phyloP scores from a whole-genome alignment of 1,284 basidiomycete genomes.

The Cronartium quercuum region DNA sequence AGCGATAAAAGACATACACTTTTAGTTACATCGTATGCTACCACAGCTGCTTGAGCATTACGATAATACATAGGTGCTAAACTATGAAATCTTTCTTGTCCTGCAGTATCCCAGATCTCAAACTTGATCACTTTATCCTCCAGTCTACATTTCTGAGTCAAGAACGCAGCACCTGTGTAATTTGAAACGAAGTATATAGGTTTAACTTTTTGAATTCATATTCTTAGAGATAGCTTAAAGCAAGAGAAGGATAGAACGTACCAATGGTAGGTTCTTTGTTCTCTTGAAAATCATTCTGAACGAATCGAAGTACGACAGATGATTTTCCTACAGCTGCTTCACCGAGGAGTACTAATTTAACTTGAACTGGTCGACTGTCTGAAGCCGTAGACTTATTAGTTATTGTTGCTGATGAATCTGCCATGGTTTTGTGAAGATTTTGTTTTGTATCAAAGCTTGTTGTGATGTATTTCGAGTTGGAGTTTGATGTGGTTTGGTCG shows the following conservation, averaged over 20 bases:
- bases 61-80: constrained; percentile 97
- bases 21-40: constrained; percentile 96
- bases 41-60: constrained; percentile 95
- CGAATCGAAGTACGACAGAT: constrained; percentile 96
- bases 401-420: not conserved
- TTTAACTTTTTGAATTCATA: not conserved
- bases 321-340: constrained; percentile 99
- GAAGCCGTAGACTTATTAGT: not conserved
- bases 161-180: constrained; percentile 45
- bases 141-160: constrained; percentile 79
- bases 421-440: not conserved
- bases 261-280: constrained; percentile 99
- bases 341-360: constrained; percentile 80
- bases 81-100: constrained; percentile 89
- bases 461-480: too few species aligned
- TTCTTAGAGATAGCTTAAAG: not conserved
- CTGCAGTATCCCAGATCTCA: constrained; percentile 94
- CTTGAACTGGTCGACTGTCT: constrained; percentile 62
- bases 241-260: constrained; percentile 62
- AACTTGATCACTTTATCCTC: constrained; percentile 87
- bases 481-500: too few species aligned
- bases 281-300: constrained; percentile 86
- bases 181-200: constrained; percentile 24
- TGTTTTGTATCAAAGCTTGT: too few species aligned
- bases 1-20: constrained; percentile 50